These are phyloP conservation scores for Alternaria postmessia DNA, from an alignment of 2,329 filamentous ascomycete species.

Conservation along the genomic window DNA sequence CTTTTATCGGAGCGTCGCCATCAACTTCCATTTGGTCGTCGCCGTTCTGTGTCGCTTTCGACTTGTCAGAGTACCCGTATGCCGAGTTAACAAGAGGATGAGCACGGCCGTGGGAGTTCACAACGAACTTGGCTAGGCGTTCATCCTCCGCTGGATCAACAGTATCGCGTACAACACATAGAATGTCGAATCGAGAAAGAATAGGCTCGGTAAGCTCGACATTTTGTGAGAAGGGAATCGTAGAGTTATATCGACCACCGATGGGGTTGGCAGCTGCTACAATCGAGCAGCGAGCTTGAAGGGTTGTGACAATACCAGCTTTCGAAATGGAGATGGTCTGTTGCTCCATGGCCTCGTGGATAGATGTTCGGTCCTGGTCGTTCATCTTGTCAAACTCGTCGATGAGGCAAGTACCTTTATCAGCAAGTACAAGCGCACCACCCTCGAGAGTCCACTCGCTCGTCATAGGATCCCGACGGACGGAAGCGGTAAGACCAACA, in stretches of 20 bases:
- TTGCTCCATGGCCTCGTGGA: conserved; percentile 99
- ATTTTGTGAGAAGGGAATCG: conserved; percentile 93
- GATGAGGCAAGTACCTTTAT: conserved; percentile 93
- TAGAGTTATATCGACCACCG: conserved; percentile 95
- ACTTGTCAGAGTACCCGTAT: conserved; percentile 39
- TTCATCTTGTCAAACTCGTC: conserved; percentile 99
- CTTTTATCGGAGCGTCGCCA: conserved; percentile 60
- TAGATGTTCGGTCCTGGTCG: conserved; percentile 95
- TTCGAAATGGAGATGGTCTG: conserved; percentile 99
- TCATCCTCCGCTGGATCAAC: conserved; percentile 94
- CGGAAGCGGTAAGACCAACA: conserved; percentile 95
- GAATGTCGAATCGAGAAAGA: conserved; percentile 95
- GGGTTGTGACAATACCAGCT: conserved; percentile 95
- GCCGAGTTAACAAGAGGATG: conserved; percentile 67
- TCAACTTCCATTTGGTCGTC: conserved; percentile 61
- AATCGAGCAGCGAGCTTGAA: conserved; percentile 94
- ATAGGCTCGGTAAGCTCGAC: conserved; percentile 98
- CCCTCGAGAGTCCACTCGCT: conserved; percentile 98
- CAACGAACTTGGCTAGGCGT: conserved; percentile 90
- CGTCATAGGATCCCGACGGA: conserved; percentile 92
- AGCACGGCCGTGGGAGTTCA: conserved; percentile 90
- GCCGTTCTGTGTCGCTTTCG: conserved; percentile 31
- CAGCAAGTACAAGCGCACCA: conserved; percentile 91
- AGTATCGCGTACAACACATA: conserved; percentile 94
- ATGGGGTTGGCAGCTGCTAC: conserved; percentile 97